phyloP scores from a whole-genome alignment of 805 yeast genomes.

The Phaffomyces antillensis region DNA sequence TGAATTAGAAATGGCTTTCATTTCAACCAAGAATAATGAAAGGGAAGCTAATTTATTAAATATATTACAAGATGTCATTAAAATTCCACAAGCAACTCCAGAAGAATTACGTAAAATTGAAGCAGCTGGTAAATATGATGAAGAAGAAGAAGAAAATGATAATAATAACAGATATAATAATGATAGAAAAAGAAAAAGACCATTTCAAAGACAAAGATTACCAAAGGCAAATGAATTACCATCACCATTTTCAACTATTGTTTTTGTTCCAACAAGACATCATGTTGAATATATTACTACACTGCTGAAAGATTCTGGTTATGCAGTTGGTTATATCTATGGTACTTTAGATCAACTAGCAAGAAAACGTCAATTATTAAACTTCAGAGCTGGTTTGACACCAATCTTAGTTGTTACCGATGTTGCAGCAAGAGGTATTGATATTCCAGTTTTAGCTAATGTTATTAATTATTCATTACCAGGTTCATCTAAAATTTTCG shows the following conservation, averaged over 20 bases:
- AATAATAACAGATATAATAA: constrained; percentile 22
- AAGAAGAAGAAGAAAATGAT: constrained; percentile 42
- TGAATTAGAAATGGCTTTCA: constrained; percentile 81
- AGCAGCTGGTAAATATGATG: constrained; percentile 32
- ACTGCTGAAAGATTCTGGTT: constrained; percentile 70
- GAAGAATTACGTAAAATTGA: constrained; percentile 56
- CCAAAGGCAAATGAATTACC: constrained; percentile 84
- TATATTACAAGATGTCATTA: constrained; percentile 75
- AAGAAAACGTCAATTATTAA: constrained; percentile 77
- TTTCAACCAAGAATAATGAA: constrained; percentile 75
- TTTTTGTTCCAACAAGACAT: constrained; percentile 95
- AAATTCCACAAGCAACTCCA: constrained; percentile 71
- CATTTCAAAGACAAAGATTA: constrained; percentile 45
- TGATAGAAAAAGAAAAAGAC: constrained; percentile 19
- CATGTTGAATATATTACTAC: constrained; percentile 88
- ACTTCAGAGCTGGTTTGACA: constrained; percentile 79
- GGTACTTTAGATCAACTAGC: constrained; percentile 96
- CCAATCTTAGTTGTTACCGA: constrained; percentile 92
- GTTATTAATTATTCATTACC: constrained; percentile 91
- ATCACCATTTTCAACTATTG: constrained; percentile 77
- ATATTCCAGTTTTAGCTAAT: constrained; percentile 92
- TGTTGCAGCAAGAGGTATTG: constrained; percentile 98
- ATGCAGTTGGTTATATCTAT: constrained; percentile 81
- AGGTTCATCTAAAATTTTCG: constrained; percentile 84
- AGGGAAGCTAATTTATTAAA: constrained; percentile 80